A percentile compares a stretch with the other conserved stretches of the same genome.
Evolutionary conservation across 306 rosid genomes (phyloP).

Genomic region (Vachellia pachyceras): DNA sequence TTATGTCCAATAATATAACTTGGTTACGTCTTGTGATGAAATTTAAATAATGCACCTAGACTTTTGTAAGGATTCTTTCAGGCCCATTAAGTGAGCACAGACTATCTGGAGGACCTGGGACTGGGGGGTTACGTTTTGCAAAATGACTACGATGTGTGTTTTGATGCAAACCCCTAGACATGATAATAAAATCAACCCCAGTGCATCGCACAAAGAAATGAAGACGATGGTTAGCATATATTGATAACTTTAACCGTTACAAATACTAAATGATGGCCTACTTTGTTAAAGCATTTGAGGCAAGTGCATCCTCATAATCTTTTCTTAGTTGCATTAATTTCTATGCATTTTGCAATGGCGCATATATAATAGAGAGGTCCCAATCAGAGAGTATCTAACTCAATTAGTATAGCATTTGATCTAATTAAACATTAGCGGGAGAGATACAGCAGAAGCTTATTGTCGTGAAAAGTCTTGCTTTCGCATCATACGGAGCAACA

Average conservation of each 20-base stretch:
- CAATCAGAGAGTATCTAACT: constrained; percentile 33
- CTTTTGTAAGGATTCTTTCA: background rate
- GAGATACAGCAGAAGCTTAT: constrained; percentile 7
- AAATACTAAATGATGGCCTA: constrained; percentile 4
- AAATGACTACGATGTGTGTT: background rate
- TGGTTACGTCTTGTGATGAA: background rate
- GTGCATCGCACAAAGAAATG: background rate
- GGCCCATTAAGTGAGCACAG: background rate
- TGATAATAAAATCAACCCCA: background rate
- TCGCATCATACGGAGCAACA: constrained; percentile 35
- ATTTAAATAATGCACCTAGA: background rate
- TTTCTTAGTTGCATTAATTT: constrained; percentile 34
- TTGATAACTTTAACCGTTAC: constrained; percentile 18
- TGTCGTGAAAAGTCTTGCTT: constrained; percentile 30
- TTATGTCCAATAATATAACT: too few species aligned
- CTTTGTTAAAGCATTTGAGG: constrained; percentile 2
- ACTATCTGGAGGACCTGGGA: background rate
- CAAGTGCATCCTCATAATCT: constrained; percentile 3
- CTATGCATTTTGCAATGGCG: constrained; percentile 28
- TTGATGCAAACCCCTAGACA: background rate
- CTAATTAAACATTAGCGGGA: constrained; percentile 18
- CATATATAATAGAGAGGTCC: constrained; percentile 22
- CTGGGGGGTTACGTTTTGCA: background rate
- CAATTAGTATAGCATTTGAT: constrained; percentile 31
- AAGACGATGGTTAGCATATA: background rate